Percentiles rank a stretch among this genome's conserved stretches.
Conservation (phyloP, 331 rosid genomes). For the Erythrophleum ivorense region DNA sequence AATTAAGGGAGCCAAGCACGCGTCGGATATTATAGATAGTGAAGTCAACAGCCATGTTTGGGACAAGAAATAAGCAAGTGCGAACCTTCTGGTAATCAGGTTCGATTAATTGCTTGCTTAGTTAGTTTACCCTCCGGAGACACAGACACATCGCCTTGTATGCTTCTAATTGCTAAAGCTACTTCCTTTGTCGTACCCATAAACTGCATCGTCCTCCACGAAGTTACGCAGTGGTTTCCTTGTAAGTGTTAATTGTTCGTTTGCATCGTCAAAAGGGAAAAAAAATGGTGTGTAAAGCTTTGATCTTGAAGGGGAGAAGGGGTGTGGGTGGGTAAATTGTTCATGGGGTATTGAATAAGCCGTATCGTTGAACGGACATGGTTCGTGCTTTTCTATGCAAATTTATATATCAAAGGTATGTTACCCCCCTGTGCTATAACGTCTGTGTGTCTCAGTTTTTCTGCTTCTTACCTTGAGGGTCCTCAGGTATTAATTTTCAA, state of each 20-base stretch:
- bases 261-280: neutral
- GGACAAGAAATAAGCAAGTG: neutral
- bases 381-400: constrained; percentile 18
- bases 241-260: constrained; percentile 6
- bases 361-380: constrained; percentile 12
- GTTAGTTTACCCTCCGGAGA: neutral
- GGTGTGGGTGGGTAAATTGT: constrained; percentile 1
- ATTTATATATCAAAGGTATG: constrained; percentile 17
- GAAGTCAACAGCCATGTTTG: neutral
- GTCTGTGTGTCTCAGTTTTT: constrained; percentile 21
- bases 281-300: neutral
- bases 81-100: constrained; percentile 14
- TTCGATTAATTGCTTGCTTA: neutral
- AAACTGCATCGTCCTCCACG: constrained; percentile 30
- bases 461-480: constrained; percentile 14
- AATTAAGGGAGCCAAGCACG: neutral
- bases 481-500: constrained; percentile 34
- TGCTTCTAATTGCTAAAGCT: neutral
- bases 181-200: constrained; percentile 26
- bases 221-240: constrained; percentile 47
- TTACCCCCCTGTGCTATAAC: neutral
- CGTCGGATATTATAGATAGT: neutral
- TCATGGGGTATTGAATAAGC: constrained; percentile 6
- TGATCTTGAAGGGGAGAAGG: constrained; percentile 17
- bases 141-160: neutral